Evolutionary conservation across 768 basidiomycete genomes (phyloP), one percentile per base, ranked within the genome.

Genomic region (Trametes elegans): DNA sequence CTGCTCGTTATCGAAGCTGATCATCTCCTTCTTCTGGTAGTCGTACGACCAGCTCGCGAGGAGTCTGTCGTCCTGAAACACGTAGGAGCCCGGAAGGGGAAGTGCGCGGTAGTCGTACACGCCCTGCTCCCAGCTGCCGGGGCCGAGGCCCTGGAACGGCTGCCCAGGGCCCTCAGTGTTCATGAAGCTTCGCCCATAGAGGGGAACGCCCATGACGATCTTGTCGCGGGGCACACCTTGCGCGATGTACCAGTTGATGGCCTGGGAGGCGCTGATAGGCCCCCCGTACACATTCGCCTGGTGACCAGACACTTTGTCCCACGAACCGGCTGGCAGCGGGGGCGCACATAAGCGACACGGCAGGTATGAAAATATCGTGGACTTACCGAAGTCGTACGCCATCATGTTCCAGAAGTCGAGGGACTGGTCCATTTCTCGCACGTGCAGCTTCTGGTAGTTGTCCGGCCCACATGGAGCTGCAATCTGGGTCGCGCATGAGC

Each of bases 401-500:
- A 99, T 99, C 69, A 99, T 72, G 68, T 99, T 98, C 95, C 94
- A 98, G 69, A 98, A 94, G 65, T 93, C 90, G 21, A 99, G 83
- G 54, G 80, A 85, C 55, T 77, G 77, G 67, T 94, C 87, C 95
- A 99, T 98, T 57, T 90, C 90, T 21, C 70, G 73, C 41, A 93
- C 76, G 55, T 84, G 78, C 7, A 98, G 76, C 61, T 87, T 90
- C 68, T 84, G 74, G 72, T 93, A 94, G 62, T 97, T 85, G 59
- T 88, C 79, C 2, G 87, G 81, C 27, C 97, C 97, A 70, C 93
- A 96, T 2, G 97, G 95, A 1, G 96, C 91, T 34, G 93, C 92
- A 49, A 96, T 88, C 90, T 93, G 51, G 41, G 27, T 63, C 32
- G 5, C 18, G 32, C 41, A 23, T 64, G 36, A 57, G 49, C 32